Evolutionary conservation across 2,329 filamentous ascomycete genomes (phyloP), one percentile per base, ranked within the genome.

Genomic region (Cucurbitaria berberidis): DNA sequence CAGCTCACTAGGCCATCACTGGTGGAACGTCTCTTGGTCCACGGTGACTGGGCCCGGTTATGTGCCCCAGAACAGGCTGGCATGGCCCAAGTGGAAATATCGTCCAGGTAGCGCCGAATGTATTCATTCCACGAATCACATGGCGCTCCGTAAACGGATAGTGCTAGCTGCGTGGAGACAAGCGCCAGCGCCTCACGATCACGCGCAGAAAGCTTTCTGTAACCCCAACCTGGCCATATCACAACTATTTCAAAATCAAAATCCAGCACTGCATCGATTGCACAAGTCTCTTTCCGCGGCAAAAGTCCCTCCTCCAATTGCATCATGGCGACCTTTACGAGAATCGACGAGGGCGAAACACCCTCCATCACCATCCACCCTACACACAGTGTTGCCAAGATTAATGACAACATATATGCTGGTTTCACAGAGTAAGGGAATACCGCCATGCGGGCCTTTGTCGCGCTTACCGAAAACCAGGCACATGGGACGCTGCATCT

Each of bases 401-500:
- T 95, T 67, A 86, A 92, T 67, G 84, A 89, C 55, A 90, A 90
- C 69, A 90, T 89, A 66, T 95, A 93, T 81, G 88, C 89, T 50
- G 90, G 90, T 10, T 95, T 95, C 76, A 91, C 88, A 53, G 90
- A 95, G 89, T 90, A 78, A 76, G 84, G 24, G 74, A 38, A 13
- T 45, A 52, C 21, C 36, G 45, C 16, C 39, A 48, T 49, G 24
- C 32, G 51, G 27, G 42, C 42, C 51, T 42, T 41, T 38, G 48
- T 35, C 34, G 47, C 52, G 63, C 63, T 73, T 52, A 73, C 67
- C 50, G 46, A 38, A 52, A 22, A 49, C 27, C 62, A 91, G 89
- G 66, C 91, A 95, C 75, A 95, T 95, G 90, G 90, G 90, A 66
- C 86, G 90, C 57, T 95, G 90, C 79, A 92, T 95, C 69, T 93